phyloP scores from a whole-genome alignment of 1,284 basidiomycete species.

The Flammula alnicola region DNA sequence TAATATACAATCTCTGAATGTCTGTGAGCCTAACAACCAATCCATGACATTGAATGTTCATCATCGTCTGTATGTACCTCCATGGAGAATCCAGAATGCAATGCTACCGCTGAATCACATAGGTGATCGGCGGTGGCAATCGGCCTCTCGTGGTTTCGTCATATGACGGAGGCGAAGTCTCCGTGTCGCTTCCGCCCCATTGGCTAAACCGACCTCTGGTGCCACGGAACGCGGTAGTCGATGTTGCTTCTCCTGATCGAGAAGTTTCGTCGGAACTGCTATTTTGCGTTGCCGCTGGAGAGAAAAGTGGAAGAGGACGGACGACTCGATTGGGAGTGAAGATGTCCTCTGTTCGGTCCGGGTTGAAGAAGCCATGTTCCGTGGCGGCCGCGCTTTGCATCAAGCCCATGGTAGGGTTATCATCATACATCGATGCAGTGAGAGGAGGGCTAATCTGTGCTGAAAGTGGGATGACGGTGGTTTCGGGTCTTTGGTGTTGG shows the following conservation, averaged over 20 bases:
- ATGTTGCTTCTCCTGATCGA: background rate
- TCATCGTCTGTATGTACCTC: background rate
- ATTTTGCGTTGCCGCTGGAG: background rate
- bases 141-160: slow-evolving; percentile 18
- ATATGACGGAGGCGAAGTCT: slow-evolving; percentile 17
- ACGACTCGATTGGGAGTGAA: background rate
- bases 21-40: too few relatives aligned
- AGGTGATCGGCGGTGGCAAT: slow-evolving; percentile 6
- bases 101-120: slow-evolving; percentile 4
- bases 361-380: background rate
- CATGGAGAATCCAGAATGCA: background rate
- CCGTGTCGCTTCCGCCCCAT: background rate
- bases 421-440: background rate
- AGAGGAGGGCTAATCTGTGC: background rate
- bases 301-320: background rate
- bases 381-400: background rate
- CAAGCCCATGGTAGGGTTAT: background rate
- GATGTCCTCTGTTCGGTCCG: background rate
- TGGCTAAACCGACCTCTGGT: background rate
- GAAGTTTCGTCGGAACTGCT: background rate
- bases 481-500: background rate
- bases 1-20: too few relatives aligned
- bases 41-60: background rate
- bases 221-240: background rate
- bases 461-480: slow-evolving; percentile 6